Conservation (phyloP, 192 early-diverging fungal species). For the Coemansia sp. region DNA sequence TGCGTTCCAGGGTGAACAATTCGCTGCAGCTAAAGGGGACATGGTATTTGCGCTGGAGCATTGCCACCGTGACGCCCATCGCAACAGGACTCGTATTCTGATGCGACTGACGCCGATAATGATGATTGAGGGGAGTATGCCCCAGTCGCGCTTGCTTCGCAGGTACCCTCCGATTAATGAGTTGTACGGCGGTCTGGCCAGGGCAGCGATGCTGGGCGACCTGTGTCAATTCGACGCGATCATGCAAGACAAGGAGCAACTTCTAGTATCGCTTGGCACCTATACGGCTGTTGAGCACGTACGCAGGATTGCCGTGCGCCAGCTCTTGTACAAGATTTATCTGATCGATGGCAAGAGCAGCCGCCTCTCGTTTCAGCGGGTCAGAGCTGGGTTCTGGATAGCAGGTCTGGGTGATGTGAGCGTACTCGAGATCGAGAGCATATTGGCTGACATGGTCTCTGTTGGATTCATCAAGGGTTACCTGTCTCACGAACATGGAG, state of each 20-base stretch:
- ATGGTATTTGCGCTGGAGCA: slow-evolving; percentile 53
- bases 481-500: slow-evolving; percentile 74
- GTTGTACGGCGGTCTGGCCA: slow-evolving; percentile 66
- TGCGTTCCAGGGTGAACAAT: slow-evolving; percentile 84
- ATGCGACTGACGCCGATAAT: slow-evolving; percentile 78
- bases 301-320: slow-evolving; percentile 70
- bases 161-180: slow-evolving; percentile 61
- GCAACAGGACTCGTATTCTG: slow-evolving; percentile 72
- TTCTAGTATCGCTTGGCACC: slow-evolving; percentile 67
- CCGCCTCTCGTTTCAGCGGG: slow-evolving; percentile 62
- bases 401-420: slow-evolving; percentile 58
- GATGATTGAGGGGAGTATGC: slow-evolving; percentile 73
- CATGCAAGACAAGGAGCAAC: slow-evolving; percentile 59
- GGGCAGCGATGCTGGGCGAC: slow-evolving; percentile 74
- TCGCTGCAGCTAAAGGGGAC: slow-evolving; percentile 60
- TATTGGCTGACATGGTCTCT: slow-evolving; percentile 87
- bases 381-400: slow-evolving; percentile 66
- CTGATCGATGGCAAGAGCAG: slow-evolving; percentile 56
- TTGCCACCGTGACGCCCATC: slow-evolving; percentile 39
- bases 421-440: slow-evolving; percentile 79
- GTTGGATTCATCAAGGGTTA: slow-evolving; percentile 87
- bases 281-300: slow-evolving; percentile 83
- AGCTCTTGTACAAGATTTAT: slow-evolving; percentile 79
- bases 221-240: slow-evolving; percentile 72
- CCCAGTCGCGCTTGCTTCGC: slow-evolving; percentile 60